A percentile compares a stretch with the other conserved stretches of the same genome.
Evolutionary conservation across 2,329 filamentous ascomycete genomes (phyloP).

Genomic region (Aspergillus sp.): DNA sequence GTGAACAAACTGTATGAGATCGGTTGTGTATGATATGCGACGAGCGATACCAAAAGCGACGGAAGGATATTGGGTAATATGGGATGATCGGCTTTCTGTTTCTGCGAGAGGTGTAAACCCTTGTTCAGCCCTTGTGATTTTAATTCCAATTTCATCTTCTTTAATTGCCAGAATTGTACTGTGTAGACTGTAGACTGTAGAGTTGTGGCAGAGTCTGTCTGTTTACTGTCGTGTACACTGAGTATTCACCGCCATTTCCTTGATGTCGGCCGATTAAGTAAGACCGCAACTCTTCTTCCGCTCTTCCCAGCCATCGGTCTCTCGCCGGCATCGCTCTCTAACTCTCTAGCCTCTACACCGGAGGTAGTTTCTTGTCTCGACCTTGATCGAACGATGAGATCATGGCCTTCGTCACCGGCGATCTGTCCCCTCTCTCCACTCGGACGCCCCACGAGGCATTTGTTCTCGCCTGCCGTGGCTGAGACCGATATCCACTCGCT

Average conservation of each 20-base stretch:
- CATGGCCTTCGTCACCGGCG: neutral
- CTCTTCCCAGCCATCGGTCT: neutral
- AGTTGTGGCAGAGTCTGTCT: too few relatives aligned
- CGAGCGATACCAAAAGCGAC: conserved; percentile 6
- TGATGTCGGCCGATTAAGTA: neutral
- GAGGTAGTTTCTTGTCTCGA: neutral
- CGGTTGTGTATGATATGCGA: conserved; percentile 11
- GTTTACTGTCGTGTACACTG: neutral
- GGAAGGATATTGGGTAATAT: neutral
- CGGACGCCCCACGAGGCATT: conserved; percentile 5
- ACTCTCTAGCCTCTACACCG: too few relatives aligned
- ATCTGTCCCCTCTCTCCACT: neutral
- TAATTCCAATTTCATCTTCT: neutral
- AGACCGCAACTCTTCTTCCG: neutral
- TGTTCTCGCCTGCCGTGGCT: conserved; percentile 1
- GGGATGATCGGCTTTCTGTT: conserved; percentile 4
- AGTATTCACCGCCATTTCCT: neutral
- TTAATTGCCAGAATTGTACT: neutral
- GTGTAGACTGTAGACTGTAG: too few relatives aligned
- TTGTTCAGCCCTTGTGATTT: neutral
- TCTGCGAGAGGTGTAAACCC: neutral
- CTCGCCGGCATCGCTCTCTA: too few relatives aligned
- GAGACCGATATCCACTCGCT: conserved; percentile 4
- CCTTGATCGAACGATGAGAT: neutral
- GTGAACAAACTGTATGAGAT: conserved; percentile 4